A percentile compares a stretch with the other conserved stretches of the same genome.
Conservation (phyloP, 139 green algal species). For the Cymbomonas tetramitiformis region DNA sequence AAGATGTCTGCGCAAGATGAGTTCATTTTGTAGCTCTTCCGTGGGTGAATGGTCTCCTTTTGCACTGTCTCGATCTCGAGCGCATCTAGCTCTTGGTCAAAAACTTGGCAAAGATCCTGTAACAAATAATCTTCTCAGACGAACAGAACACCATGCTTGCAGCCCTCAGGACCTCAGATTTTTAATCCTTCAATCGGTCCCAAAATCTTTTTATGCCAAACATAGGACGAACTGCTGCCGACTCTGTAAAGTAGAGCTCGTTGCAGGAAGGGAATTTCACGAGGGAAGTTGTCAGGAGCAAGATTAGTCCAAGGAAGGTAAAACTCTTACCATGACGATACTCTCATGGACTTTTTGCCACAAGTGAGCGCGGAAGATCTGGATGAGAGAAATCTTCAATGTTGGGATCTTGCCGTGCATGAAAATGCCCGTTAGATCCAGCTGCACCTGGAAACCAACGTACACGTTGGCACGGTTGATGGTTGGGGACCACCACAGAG, state of each 20-base stretch:
- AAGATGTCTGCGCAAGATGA: slow-evolving; percentile 85
- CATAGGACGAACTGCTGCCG: no score
- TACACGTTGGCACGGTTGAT: slow-evolving; percentile 99
- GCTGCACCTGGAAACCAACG: slow-evolving; percentile 97
- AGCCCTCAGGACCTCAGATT: background rate
- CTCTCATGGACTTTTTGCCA: slow-evolving; percentile 99
- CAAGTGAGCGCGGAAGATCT: slow-evolving; percentile 98
- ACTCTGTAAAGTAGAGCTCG: no score
- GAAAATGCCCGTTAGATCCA: slow-evolving; percentile 99
- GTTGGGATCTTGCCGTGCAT: slow-evolving; percentile 99
- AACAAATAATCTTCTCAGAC: background rate
- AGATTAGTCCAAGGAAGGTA: no score
- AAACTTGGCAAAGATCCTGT: slow-evolving; percentile 51
- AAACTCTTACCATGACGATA: slow-evolving; percentile 93
- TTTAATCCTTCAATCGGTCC: background rate
- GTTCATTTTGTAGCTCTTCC: slow-evolving; percentile 99
- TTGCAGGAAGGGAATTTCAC: no score
- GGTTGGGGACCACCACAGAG: slow-evolving; percentile 95
- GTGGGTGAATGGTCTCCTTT: slow-evolving; percentile 99
- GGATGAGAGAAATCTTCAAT: slow-evolving; percentile 98
- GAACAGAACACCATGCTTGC: background rate
- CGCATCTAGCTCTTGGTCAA: slow-evolving; percentile 95
- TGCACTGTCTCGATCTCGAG: slow-evolving; percentile 99
- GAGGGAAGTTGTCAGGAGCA: no score
- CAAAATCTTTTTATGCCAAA: no score